Conservation (phyloP, 192 early-diverging fungal genomes). For the Mortierella claussenii region DNA sequence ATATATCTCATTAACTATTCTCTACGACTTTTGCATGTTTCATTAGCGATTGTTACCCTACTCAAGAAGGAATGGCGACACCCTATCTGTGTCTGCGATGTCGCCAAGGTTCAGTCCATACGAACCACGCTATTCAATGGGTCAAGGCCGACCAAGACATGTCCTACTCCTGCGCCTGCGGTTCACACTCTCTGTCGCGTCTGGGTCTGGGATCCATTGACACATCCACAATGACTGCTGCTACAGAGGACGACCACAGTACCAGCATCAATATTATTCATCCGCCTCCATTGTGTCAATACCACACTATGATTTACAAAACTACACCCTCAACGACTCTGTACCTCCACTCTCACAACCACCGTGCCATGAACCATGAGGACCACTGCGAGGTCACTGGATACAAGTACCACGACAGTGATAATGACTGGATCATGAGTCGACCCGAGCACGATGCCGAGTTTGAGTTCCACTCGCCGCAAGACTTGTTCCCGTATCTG, state of each 20-base stretch:
- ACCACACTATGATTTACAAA: slow-evolving; percentile 50
- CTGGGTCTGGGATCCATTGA: neutral
- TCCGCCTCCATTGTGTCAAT: slow-evolving; percentile 24
- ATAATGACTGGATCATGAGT: slow-evolving; percentile 42
- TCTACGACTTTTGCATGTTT: neutral
- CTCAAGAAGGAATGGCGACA: neutral
- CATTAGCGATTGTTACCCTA: slow-evolving; percentile 20
- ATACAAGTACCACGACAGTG: slow-evolving; percentile 25
- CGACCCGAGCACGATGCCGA: slow-evolving; percentile 1
- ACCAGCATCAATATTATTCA: neutral
- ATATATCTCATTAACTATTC: too few relatives aligned
- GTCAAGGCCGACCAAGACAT: slow-evolving; percentile 12
- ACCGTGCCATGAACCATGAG: slow-evolving; percentile 24
- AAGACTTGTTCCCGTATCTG: slow-evolving; percentile 2
- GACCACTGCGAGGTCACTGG: slow-evolving; percentile 34
- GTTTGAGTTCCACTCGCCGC: neutral
- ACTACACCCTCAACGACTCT: slow-evolving; percentile 33
- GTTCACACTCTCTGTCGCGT: slow-evolving; percentile 11
- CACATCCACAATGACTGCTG: neutral
- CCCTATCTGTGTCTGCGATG: slow-evolving; percentile 34
- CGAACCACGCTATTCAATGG: slow-evolving; percentile 23
- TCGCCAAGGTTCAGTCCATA: slow-evolving; percentile 27
- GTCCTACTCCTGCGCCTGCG: slow-evolving; percentile 18
- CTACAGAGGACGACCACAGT: neutral
- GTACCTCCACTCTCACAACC: slow-evolving; percentile 15